Conservation (phyloP, 176 grass and related monocot genomes). For the Avena sativa region DNA sequence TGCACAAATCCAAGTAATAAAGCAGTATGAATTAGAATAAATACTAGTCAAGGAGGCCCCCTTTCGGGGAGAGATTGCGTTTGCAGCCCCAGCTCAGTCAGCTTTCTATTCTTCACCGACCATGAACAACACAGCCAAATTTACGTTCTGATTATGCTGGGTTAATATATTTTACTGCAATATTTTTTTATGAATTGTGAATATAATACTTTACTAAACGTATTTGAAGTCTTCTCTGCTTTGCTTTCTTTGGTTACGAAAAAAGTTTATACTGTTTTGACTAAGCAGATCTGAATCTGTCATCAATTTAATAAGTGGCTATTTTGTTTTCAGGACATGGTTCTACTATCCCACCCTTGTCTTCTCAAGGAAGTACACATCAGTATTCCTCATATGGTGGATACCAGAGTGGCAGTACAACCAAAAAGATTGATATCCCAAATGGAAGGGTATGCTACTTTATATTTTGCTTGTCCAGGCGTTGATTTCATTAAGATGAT, state of each 20-base stretch:
- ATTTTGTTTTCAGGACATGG: slow-evolving; percentile 57
- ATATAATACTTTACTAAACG: not conserved
- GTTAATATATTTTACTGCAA: not conserved
- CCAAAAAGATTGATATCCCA: slow-evolving; percentile 91
- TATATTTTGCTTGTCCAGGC: not conserved
- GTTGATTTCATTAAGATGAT: not conserved
- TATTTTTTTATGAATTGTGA: not conserved
- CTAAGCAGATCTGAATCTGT: not conserved
- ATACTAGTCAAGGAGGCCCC: not conserved
- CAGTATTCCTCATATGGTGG: slow-evolving; percentile 78
- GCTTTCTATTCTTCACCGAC: not conserved
- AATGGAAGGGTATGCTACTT: slow-evolving; percentile 71
- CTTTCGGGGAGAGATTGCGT: not conserved
- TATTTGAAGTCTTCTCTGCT: not conserved
- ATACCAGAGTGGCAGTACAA: slow-evolving; percentile 60
- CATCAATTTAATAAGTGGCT: not conserved
- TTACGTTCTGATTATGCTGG: not conserved
- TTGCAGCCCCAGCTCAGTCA: not conserved
- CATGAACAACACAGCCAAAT: not conserved
- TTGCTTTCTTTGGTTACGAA: not conserved
- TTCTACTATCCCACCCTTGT: slow-evolving; percentile 50
- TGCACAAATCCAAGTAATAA: not conserved
- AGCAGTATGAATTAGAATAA: not conserved
- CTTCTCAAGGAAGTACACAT: slow-evolving; percentile 63
- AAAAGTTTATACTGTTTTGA: not conserved